Evolutionary conservation across 345 rosid genomes (phyloP).

Genomic region (Rhodamnia argentea): DNA sequence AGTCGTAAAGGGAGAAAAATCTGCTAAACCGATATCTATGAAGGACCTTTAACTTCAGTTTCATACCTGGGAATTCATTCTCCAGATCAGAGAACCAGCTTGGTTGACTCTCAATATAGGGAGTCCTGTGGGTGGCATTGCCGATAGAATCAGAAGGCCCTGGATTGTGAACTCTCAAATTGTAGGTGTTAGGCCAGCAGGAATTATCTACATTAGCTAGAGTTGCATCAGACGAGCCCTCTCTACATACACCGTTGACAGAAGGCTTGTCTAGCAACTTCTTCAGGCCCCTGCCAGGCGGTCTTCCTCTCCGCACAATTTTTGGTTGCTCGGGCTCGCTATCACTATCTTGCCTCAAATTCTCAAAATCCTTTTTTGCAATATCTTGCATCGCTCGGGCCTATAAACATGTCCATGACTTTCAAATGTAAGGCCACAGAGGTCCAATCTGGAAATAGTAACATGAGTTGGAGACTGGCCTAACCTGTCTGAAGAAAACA

Average conservation of each 20-base stretch:
- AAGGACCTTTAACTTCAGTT: not conserved
- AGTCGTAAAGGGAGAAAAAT: not conserved
- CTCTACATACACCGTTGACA: conserved; percentile 45
- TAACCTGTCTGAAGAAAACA: conserved; percentile 83
- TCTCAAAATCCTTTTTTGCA: conserved; percentile 87
- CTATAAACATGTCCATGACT: conserved; percentile 23
- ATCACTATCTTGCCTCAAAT: conserved; percentile 90
- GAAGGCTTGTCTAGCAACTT: conserved; percentile 52
- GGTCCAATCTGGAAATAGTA: not conserved
- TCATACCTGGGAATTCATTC: conserved; percentile 83
- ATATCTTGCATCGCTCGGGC: conserved; percentile 84
- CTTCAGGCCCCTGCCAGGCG: conserved; percentile 48
- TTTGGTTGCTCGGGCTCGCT: conserved; percentile 50
- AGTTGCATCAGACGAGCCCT: conserved; percentile 50
- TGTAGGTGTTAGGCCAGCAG: conserved; percentile 35
- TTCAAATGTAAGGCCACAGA: conserved; percentile 1
- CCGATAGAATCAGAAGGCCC: conserved; percentile 46
- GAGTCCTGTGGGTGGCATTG: conserved; percentile 35
- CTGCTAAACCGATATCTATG: not conserved
- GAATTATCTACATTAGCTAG: conserved; percentile 57
- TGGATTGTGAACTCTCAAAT: conserved; percentile 46
- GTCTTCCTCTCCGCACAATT: conserved; percentile 61
- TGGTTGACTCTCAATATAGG: conserved; percentile 39
- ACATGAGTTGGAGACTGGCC: conserved; percentile 2
- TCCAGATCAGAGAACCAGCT: conserved; percentile 68